Percentiles rank a stretch among this genome's conserved stretches.
These are phyloP conservation scores for Fusarium luffae DNA, from an alignment of 2,329 filamentous ascomycete species.

Conservation along the genomic window DNA sequence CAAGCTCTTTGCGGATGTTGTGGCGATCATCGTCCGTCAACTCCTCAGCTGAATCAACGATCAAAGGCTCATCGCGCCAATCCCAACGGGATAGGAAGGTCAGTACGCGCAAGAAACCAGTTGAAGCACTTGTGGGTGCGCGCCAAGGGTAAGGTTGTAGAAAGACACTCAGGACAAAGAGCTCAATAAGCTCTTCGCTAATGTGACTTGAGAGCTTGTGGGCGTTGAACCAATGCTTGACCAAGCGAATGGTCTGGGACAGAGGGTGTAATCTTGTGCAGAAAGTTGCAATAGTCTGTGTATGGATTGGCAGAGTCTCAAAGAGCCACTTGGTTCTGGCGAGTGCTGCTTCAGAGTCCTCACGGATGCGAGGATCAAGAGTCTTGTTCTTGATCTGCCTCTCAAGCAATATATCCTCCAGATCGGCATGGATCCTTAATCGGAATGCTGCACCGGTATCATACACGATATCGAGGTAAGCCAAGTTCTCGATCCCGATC, in stretches of 20 bases:
- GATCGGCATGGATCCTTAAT: slow-evolving; percentile 87
- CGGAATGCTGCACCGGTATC: slow-evolving; percentile 79
- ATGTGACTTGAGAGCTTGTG: slow-evolving; percentile 85
- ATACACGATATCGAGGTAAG: slow-evolving; percentile 85
- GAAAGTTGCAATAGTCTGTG: slow-evolving; percentile 81
- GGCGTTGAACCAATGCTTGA: slow-evolving; percentile 88
- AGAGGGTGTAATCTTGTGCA: slow-evolving; percentile 84
- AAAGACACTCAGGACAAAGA: slow-evolving; percentile 83
- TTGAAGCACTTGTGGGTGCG: slow-evolving; percentile 78
- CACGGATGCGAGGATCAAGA: slow-evolving; percentile 71
- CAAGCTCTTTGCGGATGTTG: slow-evolving; percentile 76
- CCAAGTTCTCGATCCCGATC: slow-evolving; percentile 76
- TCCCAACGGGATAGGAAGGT: slow-evolving; percentile 88
- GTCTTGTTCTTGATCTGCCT: slow-evolving; percentile 80
- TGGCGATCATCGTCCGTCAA: slow-evolving; percentile 71
- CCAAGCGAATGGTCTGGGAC: slow-evolving; percentile 82
- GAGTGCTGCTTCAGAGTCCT: slow-evolving; percentile 76
- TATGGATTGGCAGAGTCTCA: slow-evolving; percentile 79
- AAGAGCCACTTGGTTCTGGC: slow-evolving; percentile 78
- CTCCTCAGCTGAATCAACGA: slow-evolving; percentile 76
- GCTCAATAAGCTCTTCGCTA: slow-evolving; percentile 83
- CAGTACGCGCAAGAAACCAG: slow-evolving; percentile 84
- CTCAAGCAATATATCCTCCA: slow-evolving; percentile 84
- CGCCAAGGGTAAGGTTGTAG: slow-evolving; percentile 84
- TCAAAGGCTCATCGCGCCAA: slow-evolving; percentile 84